phyloP scores from a whole-genome alignment of 176 grass and related monocot genomes.

The Triticum monococcum region DNA sequence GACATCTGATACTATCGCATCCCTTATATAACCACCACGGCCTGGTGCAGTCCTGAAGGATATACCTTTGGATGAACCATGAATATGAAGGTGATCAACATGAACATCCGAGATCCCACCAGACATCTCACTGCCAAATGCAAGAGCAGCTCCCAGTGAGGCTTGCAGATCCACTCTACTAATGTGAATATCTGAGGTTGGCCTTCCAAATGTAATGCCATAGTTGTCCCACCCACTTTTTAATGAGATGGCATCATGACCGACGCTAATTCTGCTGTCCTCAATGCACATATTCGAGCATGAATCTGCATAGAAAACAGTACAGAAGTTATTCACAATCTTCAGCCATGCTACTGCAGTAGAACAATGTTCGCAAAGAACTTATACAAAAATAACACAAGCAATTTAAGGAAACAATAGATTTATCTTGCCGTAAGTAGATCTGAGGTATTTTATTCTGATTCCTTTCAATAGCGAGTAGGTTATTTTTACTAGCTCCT shows the following conservation, averaged over 20 bases:
- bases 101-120: slow-evolving; percentile 66
- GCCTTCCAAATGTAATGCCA: slow-evolving; percentile 57
- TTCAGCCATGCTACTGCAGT: slow-evolving; percentile 11
- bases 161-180: slow-evolving; percentile 57
- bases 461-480: neutral
- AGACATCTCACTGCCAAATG: slow-evolving; percentile 88
- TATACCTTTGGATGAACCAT: slow-evolving; percentile 57
- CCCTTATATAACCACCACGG: slow-evolving; percentile 70
- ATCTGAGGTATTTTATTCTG: neutral
- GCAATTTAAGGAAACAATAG: slow-evolving; percentile 7
- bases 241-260: slow-evolving; percentile 70
- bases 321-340: neutral
- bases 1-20: slow-evolving; percentile 57
- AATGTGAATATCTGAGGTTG: slow-evolving; percentile 57
- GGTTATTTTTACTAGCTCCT: slow-evolving; percentile 1
- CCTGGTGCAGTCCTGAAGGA: slow-evolving; percentile 71
- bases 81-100: slow-evolving; percentile 47
- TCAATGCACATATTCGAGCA: slow-evolving; percentile 75
- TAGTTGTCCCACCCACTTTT: slow-evolving; percentile 84
- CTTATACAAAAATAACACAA: neutral
- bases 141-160: slow-evolving; percentile 59
- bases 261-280: slow-evolving; percentile 51
- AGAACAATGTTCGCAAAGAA: neutral
- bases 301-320: slow-evolving; percentile 59
- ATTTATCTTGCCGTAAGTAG: neutral